These are phyloP conservation scores for Diplodia intermedia DNA, from an alignment of 2,329 filamentous ascomycete genomes.

Conservation along the genomic window DNA sequence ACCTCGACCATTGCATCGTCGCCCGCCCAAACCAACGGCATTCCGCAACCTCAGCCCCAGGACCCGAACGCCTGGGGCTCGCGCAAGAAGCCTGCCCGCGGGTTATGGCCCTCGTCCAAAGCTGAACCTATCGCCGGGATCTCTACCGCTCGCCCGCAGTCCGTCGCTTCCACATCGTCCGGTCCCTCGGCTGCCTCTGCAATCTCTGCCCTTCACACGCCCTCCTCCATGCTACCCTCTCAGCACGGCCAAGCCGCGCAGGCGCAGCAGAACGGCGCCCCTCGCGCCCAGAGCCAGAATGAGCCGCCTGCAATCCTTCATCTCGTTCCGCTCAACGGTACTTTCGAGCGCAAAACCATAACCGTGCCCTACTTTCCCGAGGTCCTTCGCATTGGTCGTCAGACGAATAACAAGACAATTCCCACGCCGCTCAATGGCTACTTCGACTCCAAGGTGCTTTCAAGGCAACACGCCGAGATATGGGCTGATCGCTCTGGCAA, in stretches of 20 bases:
- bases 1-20: conserved; percentile 70
- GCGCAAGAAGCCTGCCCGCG: conserved; percentile 60
- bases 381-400: conserved; percentile 89
- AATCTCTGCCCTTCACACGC: conserved; percentile 69
- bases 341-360: conserved; percentile 97
- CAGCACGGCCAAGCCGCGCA: conserved; percentile 71
- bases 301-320: conserved; percentile 80
- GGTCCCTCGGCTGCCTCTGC: conserved; percentile 66
- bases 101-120: conserved; percentile 70
- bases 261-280: conserved; percentile 64
- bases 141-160: conserved; percentile 66
- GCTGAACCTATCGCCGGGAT: conserved; percentile 69
- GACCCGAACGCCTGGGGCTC: conserved; percentile 48
- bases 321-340: conserved; percentile 89
- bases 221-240: conserved; percentile 68
- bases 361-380: conserved; percentile 92
- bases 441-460: conserved; percentile 98
- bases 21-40: conserved; percentile 68
- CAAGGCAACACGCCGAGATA: conserved; percentile 93
- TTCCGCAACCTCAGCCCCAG: conserved; percentile 45
- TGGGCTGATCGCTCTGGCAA: conserved; percentile 87
- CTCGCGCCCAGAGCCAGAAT: conserved; percentile 49
- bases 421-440: conserved; percentile 91
- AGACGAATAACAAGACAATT: conserved; percentile 95
- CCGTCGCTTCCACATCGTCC: conserved; percentile 64